Base-by-base conservation (phyloP, 257 asterid species). In the Gardenia jasminoides region DNA sequence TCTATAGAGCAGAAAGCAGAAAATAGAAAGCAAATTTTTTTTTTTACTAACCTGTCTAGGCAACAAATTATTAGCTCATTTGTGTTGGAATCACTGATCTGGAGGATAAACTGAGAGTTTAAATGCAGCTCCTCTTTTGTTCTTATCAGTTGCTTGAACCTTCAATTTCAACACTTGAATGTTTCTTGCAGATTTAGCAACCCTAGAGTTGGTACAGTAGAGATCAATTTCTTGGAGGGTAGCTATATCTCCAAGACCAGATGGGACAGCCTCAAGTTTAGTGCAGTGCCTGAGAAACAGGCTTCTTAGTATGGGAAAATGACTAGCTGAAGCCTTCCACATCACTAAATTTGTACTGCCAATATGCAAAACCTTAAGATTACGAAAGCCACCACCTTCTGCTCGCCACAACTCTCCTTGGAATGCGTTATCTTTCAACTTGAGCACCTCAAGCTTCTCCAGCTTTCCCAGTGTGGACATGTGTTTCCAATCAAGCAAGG, bases 371-470 rank as follows among this genome's bases (percentile, higher is more conserved):
- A 76, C 70, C 44, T 69, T 48, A 13, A 83, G 41, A 73, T 64
- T 46, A 11, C 56, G 39, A 72, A 83, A 83, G n/a, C 80, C 76
- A n/a, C 68, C 79, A 17, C 6, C 66, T 20, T 76, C 79, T 9
- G 80, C 44, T 33, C 76, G 76, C 86, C 86, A 83, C 17, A 17
- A 39, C 39, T 50, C 70, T 36, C 86, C 86, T 19, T 41, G 46
- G 56, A 83, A 83, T 47, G 87, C 84, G 46, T 83, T 77, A n/a
- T 83, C 78, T 54, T 83, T 82, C 78, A 80, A 65, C 75, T 83
- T 80, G 50, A 83, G 80, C 46, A 75, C 76, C 64, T 83, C 77
- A 5, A 83, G 84, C n/a, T 67, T 59, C 67, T 72, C 82, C 13
- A 83, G 67, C 73, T 70, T 72, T 33, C 87, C 87, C 24, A 80